Base-by-base conservation (phyloP, 352 stramenopile genomes). In the Stephanocyclus meneghinianus region DNA sequence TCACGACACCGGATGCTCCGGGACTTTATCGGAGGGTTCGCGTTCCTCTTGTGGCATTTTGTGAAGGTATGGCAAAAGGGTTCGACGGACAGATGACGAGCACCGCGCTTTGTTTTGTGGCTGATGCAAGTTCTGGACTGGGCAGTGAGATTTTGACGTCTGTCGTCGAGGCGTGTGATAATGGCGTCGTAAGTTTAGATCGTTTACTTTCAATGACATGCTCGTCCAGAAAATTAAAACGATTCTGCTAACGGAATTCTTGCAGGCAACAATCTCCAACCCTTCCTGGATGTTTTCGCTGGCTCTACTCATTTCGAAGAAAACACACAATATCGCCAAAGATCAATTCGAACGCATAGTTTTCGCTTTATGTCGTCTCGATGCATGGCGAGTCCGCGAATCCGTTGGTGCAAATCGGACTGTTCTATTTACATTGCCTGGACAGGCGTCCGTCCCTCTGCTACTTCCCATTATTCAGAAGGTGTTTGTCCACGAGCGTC, bases 281-380 rank as follows among this genome's bases (percentile, higher is more conserved):
- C 85, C 89, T 10, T 60, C 81, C 18, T 93, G 89, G 89, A 90
- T 93, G 89, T 70, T 81, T 32, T 61, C 80, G n/a, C 35, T 93
- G 16, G 84, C 86, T 50, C 26, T 80, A 3, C 48, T 92, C 40
- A 53, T 78, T 8, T 65, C 81, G 55, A 74, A 78, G 18, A 80
- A 72, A 15, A 77, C 55, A 16, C 57, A 74, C 47, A 65, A 48
- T n/a, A 79, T 86, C 26, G 32, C 78, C 50, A 71, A 21, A 4
- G 32, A 81, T 66, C 79, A 86, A 63, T 80, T 89, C 32, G 51
- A 90, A 75, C 81, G 73, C 15, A 77, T 92, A 10, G 44, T 91
- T 7, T 92, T 90, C 84, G 84, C 74, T n/a, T 64, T 93, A 0
- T 87, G 73, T 62, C 84, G 87, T 30, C 59, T 93, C 21, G 79